These are phyloP conservation scores for Eragrostis curvula DNA, from an alignment of 176 grass and related monocot genomes.

Conservation along the genomic window DNA sequence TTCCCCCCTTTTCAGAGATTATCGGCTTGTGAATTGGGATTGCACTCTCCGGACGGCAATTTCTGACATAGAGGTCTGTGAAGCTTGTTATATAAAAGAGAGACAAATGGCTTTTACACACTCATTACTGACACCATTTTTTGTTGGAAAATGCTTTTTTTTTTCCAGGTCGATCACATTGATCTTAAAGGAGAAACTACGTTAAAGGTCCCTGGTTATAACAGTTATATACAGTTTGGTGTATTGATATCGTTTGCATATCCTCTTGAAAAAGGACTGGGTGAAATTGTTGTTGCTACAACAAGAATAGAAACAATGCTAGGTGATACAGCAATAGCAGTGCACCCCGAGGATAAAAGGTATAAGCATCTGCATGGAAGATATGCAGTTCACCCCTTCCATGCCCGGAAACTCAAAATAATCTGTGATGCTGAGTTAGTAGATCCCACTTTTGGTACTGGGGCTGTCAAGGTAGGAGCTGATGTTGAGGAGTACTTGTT, in stretches of 20 bases:
- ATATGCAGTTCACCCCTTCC: slow-evolving; percentile 81
- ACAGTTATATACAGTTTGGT: slow-evolving; percentile 71
- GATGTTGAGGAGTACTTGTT: neutral
- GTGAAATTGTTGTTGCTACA: slow-evolving; percentile 82
- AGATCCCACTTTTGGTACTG: slow-evolving; percentile 81
- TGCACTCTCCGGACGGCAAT: slow-evolving; percentile 87
- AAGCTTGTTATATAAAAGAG: slow-evolving; percentile 22
- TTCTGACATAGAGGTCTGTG: slow-evolving; percentile 81
- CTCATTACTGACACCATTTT: neutral
- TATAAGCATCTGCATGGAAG: slow-evolving; percentile 86
- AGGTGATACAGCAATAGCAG: slow-evolving; percentile 82
- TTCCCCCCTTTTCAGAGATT: slow-evolving; percentile 58
- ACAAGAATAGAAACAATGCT: slow-evolving; percentile 92
- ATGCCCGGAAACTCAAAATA: slow-evolving; percentile 71
- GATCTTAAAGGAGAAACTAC: slow-evolving; percentile 78
- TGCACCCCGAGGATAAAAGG: slow-evolving; percentile 77
- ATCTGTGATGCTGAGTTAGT: slow-evolving; percentile 83
- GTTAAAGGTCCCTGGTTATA: slow-evolving; percentile 76
- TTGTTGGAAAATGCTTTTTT: slow-evolving; percentile 32
- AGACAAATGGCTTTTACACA: neutral
- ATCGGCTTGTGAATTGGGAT: slow-evolving; percentile 94
- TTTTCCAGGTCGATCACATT: slow-evolving; percentile 71
- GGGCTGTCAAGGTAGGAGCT: slow-evolving; percentile 81
- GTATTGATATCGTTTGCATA: slow-evolving; percentile 92
- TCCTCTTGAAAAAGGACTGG: slow-evolving; percentile 73